phyloP scores from a whole-genome alignment of 257 asterid genomes.

The Solanum pinnatisectum region DNA sequence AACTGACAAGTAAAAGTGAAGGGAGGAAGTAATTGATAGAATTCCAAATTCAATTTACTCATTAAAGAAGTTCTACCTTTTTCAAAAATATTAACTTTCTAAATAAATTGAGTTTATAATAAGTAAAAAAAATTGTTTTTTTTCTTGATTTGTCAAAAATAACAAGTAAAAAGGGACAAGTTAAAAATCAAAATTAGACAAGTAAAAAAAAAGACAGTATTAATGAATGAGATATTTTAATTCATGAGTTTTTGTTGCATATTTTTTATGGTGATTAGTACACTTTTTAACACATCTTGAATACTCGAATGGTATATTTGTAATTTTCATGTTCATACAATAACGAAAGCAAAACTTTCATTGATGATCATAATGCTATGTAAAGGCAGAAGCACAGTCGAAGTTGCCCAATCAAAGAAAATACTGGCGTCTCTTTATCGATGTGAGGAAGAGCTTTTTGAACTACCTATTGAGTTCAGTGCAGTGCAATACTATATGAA shows the following conservation, averaged over 20 bases:
- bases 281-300: not conserved
- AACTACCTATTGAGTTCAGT: not conserved
- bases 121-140: accelerated
- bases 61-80: too few species aligned
- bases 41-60: too few species aligned
- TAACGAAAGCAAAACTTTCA: not conserved
- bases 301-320: too few species aligned
- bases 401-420: not conserved
- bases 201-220: too few species aligned
- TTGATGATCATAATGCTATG: not conserved
- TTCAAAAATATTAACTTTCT: too few species aligned
- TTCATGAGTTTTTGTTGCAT: not conserved
- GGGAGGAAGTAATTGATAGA: too few species aligned
- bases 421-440: not conserved
- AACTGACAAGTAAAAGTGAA: too few species aligned
- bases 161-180: too few species aligned
- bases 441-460: not conserved
- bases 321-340: not conserved
- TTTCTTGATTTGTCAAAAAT: too few species aligned
- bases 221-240: not conserved
- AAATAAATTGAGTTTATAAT: too few species aligned
- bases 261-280: not conserved
- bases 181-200: too few species aligned
- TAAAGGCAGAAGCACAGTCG: not conserved
- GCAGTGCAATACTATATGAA: not conserved